phyloP scores from a whole-genome alignment of 2,329 filamentous ascomycete genomes.

The Phaeoacremonium minimum region DNA sequence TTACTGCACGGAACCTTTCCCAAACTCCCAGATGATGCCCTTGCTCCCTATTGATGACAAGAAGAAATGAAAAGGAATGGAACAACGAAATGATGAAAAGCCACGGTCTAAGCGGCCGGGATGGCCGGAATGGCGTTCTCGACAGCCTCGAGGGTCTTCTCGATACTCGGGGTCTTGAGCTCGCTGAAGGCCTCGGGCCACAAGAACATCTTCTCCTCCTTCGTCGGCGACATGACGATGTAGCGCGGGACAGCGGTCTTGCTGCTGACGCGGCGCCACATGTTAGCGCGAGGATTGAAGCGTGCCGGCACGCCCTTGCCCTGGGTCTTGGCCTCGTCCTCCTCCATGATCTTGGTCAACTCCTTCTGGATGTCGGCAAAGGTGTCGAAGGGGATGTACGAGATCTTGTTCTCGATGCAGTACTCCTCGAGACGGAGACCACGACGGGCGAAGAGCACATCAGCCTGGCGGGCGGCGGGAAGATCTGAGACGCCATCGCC shows the following conservation, averaged over 20 bases:
- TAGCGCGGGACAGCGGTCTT: constrained; percentile 42
- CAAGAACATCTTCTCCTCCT: constrained; percentile 58
- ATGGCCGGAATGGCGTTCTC: too few species aligned
- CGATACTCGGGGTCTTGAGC: constrained; percentile 25
- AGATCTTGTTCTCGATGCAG: constrained; percentile 56
- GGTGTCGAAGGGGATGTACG: constrained; percentile 59
- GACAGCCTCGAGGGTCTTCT: constrained; percentile 12
- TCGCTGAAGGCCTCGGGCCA: constrained; percentile 57
- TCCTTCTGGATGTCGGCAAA: constrained; percentile 63
- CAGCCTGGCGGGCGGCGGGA: constrained; percentile 60
- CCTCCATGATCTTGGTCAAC: constrained; percentile 50
- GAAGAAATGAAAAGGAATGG: too few species aligned
- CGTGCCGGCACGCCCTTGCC: constrained; percentile 53
- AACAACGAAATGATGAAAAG: too few species aligned
- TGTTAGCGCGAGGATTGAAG: constrained; percentile 65
- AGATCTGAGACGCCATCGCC: constrained; percentile 67
- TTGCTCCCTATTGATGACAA: too few species aligned
- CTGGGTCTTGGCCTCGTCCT: constrained; percentile 57
- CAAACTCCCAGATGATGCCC: too few species aligned
- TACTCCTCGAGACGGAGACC: constrained; percentile 63
- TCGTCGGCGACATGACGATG: constrained; percentile 31
- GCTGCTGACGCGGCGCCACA: constrained; percentile 61
- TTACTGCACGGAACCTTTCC: too few species aligned
- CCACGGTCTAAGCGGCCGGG: too few species aligned
- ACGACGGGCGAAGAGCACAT: constrained; percentile 64